These are phyloP conservation scores for Flaveria ramosissima DNA, from an alignment of 129 eudicot genomes.

Conservation along the genomic window DNA sequence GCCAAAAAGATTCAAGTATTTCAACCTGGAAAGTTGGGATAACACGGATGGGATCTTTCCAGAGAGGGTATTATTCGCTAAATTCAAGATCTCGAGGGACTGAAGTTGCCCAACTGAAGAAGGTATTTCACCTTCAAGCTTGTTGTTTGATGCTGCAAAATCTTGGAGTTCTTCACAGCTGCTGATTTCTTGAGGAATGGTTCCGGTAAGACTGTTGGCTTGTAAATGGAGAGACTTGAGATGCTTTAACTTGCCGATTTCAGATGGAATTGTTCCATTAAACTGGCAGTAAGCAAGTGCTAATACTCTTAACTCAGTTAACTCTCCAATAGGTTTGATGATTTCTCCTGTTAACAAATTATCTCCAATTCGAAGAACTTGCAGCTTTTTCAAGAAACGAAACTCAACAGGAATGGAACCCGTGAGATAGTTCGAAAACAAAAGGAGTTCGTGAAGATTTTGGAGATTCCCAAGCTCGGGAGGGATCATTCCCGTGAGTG, in stretches of 20 bases:
- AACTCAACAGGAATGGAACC: conserved; percentile 73
- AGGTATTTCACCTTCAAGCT: conserved; percentile 72
- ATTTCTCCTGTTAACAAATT: conserved; percentile 61
- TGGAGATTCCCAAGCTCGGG: conserved; percentile 69
- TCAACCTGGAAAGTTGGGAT: conserved; percentile 46
- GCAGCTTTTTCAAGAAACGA: conserved; percentile 55
- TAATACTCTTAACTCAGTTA: conserved; percentile 60
- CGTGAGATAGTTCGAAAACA: conserved; percentile 65
- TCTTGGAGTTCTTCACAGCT: conserved; percentile 63
- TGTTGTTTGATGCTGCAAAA: conserved; percentile 83
- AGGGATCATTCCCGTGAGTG: conserved; percentile 70
- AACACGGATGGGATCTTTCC: conserved; percentile 67
- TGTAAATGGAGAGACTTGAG: conserved; percentile 71
- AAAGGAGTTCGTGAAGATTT: conserved; percentile 57
- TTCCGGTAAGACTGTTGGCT: conserved; percentile 57
- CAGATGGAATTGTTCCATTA: conserved; percentile 75
- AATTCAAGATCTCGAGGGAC: conserved; percentile 67
- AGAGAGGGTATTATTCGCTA: conserved; percentile 75
- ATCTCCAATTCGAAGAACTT: conserved; percentile 78
- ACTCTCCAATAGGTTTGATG: conserved; percentile 53
- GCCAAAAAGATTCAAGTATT: conserved; percentile 73
- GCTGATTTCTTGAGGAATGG: conserved; percentile 63
- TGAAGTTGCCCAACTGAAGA: conserved; percentile 61
- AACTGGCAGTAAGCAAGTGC: conserved; percentile 76
- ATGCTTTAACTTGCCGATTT: conserved; percentile 68